These are phyloP conservation scores for Rhododendron molle DNA, from an alignment of 148 eudicot genomes.

Conservation along the genomic window DNA sequence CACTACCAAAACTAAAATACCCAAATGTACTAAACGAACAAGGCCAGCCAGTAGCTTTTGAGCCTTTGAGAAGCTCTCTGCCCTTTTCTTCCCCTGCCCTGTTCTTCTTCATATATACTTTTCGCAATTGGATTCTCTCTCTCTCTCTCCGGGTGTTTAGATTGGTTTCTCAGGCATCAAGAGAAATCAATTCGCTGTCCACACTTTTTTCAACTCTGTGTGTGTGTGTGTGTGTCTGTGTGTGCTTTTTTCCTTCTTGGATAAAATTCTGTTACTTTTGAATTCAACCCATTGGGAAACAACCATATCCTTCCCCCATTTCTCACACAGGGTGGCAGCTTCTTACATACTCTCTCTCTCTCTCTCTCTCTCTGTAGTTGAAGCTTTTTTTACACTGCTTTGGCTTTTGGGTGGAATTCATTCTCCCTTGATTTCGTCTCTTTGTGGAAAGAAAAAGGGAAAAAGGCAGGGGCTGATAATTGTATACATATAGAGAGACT, in stretches of 20 bases:
- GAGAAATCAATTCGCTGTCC: neutral
- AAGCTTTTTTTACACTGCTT: neutral
- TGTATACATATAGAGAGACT: neutral
- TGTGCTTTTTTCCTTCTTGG: neutral
- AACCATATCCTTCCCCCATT: neutral
- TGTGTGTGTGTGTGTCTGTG: neutral
- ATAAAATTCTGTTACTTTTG: neutral
- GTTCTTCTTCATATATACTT: neutral
- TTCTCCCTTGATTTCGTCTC: slow-evolving; percentile 13
- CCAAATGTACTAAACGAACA: no score
- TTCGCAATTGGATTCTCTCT: neutral
- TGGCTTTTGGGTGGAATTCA: slow-evolving; percentile 4
- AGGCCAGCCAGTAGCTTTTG: no score
- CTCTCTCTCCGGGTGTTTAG: neutral
- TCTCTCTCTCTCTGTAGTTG: neutral
- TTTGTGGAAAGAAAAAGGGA: slow-evolving; percentile 8
- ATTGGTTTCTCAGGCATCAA: neutral
- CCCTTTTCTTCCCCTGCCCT: neutral
- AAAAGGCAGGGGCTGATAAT: neutral
- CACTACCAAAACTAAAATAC: no score
- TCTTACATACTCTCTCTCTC: neutral
- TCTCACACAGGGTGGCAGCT: slow-evolving; percentile 6
- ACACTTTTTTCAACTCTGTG: neutral
- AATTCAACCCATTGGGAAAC: neutral
- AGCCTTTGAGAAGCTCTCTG: neutral